These are phyloP conservation scores for Porodaedalea pini DNA, from an alignment of 1,284 basidiomycete genomes.

Conservation along the genomic window DNA sequence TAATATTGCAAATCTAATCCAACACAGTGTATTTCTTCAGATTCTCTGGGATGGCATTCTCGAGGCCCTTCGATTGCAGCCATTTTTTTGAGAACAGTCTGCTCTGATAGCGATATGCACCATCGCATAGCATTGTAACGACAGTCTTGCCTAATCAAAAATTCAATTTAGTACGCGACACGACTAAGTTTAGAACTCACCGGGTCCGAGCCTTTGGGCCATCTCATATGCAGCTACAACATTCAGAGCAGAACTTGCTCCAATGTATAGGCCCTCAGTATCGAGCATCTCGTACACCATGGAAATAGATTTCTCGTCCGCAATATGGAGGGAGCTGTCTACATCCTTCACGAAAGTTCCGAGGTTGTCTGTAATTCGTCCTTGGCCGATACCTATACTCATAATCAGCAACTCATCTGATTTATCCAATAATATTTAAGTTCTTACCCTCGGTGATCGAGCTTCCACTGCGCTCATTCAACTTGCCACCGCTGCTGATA, in stretches of 20 bases:
- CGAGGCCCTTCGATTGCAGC: constrained; percentile 82
- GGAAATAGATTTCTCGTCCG: constrained; percentile 86
- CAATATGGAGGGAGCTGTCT: constrained; percentile 80
- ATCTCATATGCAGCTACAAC: constrained; percentile 92
- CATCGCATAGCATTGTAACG: constrained; percentile 91
- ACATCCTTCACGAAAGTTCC: constrained; percentile 79
- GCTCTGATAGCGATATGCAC: constrained; percentile 95
- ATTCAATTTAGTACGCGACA: background rate
- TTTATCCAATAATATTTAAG: constrained; percentile 1
- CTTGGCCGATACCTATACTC: constrained; percentile 87
- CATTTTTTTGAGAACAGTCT: constrained; percentile 94
- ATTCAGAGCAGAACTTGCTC: constrained; percentile 95
- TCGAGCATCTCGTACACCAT: constrained; percentile 95
- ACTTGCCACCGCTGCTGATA: constrained; percentile 76
- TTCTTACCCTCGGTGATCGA: constrained; percentile 91
- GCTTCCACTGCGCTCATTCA: constrained; percentile 79
- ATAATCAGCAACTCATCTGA: background rate
- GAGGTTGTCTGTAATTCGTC: constrained; percentile 93
- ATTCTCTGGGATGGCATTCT: constrained; percentile 77
- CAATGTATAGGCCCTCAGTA: constrained; percentile 92
- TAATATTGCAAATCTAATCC: constrained; percentile 41
- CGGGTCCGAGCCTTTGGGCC: constrained; percentile 80
- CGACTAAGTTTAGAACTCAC: constrained; percentile 36
- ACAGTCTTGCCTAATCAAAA: constrained; percentile 67
- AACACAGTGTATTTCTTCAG: constrained; percentile 91